Conservation (phyloP, 2,329 filamentous ascomycete species). For the Paecilomyces formosus region DNA sequence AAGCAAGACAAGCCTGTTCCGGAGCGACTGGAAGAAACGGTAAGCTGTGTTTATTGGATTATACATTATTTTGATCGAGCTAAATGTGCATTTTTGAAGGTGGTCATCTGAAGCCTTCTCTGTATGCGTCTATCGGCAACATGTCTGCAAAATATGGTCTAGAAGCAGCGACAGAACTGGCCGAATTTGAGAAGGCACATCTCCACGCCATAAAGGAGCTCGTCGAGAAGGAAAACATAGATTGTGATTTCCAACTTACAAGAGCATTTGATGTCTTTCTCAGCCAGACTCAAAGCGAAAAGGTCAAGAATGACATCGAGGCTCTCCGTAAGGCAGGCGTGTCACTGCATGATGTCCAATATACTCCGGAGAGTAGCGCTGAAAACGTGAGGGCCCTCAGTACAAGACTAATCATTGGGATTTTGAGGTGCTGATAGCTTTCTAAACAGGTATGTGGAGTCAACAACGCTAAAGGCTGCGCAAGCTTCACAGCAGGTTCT, state of each 20-base stretch:
- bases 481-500: constrained; percentile 23
- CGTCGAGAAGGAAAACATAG: constrained; percentile 33
- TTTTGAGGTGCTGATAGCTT: background rate
- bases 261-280: constrained; percentile 32
- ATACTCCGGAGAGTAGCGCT: constrained; percentile 15
- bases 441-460: constrained; percentile 24
- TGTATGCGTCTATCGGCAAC: constrained; percentile 29
- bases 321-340: constrained; percentile 18
- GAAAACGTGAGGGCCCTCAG: constrained; percentile 11
- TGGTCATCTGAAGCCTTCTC: constrained; percentile 37
- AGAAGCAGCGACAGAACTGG: constrained; percentile 30
- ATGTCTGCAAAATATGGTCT: constrained; percentile 24
- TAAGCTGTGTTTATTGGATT: background rate
- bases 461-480: constrained; percentile 27
- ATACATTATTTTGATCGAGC: background rate
- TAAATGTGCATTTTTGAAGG: constrained; percentile 9
- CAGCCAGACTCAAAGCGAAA: constrained; percentile 19
- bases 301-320: constrained; percentile 22
- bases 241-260: constrained; percentile 36
- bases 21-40: constrained; percentile 41
- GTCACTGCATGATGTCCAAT: constrained; percentile 20
- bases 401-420: background rate
- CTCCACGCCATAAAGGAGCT: constrained; percentile 32
- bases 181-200: constrained; percentile 34
- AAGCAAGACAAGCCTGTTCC: constrained; percentile 35